Percentiles rank a stretch among this genome's conserved stretches.
Evolutionary conservation across 1,139 yeast species (phyloP).

Genomic region (Geotrichum histeridarum): DNA sequence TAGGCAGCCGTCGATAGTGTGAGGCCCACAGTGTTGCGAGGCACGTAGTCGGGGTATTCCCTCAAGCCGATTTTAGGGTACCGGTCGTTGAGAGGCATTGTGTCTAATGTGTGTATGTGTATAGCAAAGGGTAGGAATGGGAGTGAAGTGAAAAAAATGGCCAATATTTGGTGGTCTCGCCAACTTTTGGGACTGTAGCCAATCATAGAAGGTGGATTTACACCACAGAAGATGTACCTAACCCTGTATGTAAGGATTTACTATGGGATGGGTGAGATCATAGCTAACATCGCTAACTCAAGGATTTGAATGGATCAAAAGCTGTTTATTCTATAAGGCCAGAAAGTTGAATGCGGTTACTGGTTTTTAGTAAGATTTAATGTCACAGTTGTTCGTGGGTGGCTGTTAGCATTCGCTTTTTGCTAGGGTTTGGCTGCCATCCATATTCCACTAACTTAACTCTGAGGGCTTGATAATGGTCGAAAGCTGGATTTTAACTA

Average conservation of each 20-base stretch:
- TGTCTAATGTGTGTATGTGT: conserved; percentile 2
- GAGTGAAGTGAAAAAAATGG: neutral
- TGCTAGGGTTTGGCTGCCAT: too few species aligned
- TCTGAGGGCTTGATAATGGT: too few species aligned
- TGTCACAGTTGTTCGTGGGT: too few species aligned
- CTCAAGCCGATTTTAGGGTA: conserved; percentile 18
- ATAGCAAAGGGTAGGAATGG: neutral
- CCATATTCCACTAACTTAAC: too few species aligned
- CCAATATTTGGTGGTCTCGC: neutral
- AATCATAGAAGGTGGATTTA: conserved; percentile 4
- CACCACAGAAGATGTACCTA: neutral
- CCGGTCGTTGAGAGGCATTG: conserved; percentile 18
- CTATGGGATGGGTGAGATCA: too few species aligned
- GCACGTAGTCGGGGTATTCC: conserved; percentile 26
- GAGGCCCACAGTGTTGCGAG: conserved; percentile 44
- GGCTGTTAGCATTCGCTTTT: too few species aligned
- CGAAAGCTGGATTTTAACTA: too few species aligned
- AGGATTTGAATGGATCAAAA: too few species aligned
- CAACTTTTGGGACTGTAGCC: conserved; percentile 2
- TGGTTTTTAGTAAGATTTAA: too few species aligned
- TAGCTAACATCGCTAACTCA: too few species aligned
- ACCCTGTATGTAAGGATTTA: neutral
- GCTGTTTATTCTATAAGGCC: too few species aligned
- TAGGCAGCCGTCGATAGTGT: conserved; percentile 41
- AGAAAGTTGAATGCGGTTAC: too few species aligned